Evolutionary conservation across 2,329 filamentous ascomycete species (phyloP), one percentile per base, ranked within the genome.

Genomic region (Pleomassaria siparia): DNA sequence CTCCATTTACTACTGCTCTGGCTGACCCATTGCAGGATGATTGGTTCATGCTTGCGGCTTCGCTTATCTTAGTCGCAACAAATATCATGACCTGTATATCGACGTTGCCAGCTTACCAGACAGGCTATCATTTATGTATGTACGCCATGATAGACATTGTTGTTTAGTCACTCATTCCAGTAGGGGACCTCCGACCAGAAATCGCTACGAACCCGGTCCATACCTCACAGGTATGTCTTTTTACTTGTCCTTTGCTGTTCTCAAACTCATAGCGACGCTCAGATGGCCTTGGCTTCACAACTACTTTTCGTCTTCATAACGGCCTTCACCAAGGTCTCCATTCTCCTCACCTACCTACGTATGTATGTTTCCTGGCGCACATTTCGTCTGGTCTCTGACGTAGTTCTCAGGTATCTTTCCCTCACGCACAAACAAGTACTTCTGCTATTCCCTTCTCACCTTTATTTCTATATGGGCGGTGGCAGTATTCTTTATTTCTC

Each of bases 391-490:
- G n/a, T n/a, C n/a, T 9, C 32, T 35, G 6, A 35, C 12, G 60
- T 35, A 3, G 7, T n/a, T 18, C 12, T 20, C 12, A 35, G 32
- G 32, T 21, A 35, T 35, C 16, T 35, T 35, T 35, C 32, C 32
- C 7, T 35, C 32, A 0, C 59, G 45, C 13, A 24, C 54, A 2
- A 65, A 64, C 37, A 65, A 57, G 30, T 60, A 54, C 53, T 68
- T 68, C 36, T 68, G 64, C 42, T 47, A 52, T 16, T 29, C 52
- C 22, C 60, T 61, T 51, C 47, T 68, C 8, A 43, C 47, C 11
- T 67, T 60, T 21, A 63, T 56, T 1, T 43, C 60, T 1, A 35
- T 50, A 9, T 51, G 64, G 45, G 56, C 54, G 13, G 26, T 54
- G 2, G 49, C 51, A 1, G 55, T 53, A 9, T 60, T 66, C 42